phyloP scores from a whole-genome alignment of 257 asterid species.

The Lantana camara region DNA sequence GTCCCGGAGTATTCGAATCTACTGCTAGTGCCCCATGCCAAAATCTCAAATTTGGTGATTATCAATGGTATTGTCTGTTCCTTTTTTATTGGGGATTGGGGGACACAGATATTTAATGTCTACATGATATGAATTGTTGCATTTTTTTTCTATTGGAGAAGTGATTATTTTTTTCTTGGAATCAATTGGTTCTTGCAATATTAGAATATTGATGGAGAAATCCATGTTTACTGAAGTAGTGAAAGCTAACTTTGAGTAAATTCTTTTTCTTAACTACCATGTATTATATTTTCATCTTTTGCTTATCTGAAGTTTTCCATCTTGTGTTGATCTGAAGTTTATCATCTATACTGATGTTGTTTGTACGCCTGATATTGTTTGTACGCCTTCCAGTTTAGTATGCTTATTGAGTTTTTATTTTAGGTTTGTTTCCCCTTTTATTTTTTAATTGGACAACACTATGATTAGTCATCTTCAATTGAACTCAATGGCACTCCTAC shows the following conservation, averaged over 20 bases:
- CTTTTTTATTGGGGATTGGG: slow-evolving; percentile 80
- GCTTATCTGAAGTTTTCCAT: too few species aligned
- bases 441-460: too few species aligned
- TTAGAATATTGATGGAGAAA: not conserved
- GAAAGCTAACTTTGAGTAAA: too few species aligned
- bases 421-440: too few species aligned
- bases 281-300: not conserved
- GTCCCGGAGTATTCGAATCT: slow-evolving; percentile 64
- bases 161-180: slow-evolving; percentile 14
- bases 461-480: too few species aligned
- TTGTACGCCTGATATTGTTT: too few species aligned
- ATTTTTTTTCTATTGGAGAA: not conserved
- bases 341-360: slow-evolving; percentile 24
- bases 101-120: slow-evolving; percentile 68
- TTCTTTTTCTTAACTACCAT: too few species aligned
- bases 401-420: slow-evolving; percentile 81
- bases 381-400: slow-evolving; percentile 72
- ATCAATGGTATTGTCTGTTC: slow-evolving; percentile 68
- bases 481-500: too few species aligned
- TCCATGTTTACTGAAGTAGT: not conserved
- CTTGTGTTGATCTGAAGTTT: not conserved
- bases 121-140: slow-evolving; percentile 14
- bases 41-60: slow-evolving; percentile 73
- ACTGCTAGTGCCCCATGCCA: slow-evolving; percentile 71
- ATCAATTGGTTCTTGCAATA: not conserved